Evolutionary conservation across 179 eudicot genomes (phyloP), one percentile per base, ranked within the genome.

Genomic region (Nepenthes alata): DNA sequence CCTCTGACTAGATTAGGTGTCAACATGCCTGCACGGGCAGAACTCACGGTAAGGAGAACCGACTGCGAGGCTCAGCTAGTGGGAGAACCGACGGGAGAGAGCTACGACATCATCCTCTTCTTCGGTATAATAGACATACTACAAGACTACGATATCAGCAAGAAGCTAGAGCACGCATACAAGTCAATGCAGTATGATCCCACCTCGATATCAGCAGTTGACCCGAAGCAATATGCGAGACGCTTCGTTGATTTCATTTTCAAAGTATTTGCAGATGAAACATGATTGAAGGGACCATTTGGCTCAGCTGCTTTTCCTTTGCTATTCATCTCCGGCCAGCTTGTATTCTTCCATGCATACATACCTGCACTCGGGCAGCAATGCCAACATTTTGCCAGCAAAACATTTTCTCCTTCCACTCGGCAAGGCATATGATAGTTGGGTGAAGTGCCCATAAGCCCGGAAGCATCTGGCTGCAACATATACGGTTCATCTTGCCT

Each of bases 151-250:
- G 96, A 89, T 50, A 84, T 89, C 68, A 89, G 90, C 77, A 89
- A 89, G 77, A 89, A 84, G 77, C 83, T 89, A 7, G 96, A 89
- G 70, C 94, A 89, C 62, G 96, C 96, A 7, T 89, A 89, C 73
- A 89, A 89, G 72, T 78, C 96, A 25, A 69, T 86, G 69, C 96
- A 89, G 47, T 75, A 75, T 37, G 96, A 89, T 62, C 80, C 96
- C 15, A 82, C 85, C 63, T 89, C 95, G 16, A 89, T 89, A 39
- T 89, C 96, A 16, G 88, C 95, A 8, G 95, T 89, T 48, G 96
- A 89, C 60, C 96, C 96, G 11, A 86, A 71, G 61, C 86, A 75
- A 39, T 89, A 86, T 62, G 82, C 96, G 0, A 84, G 59, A 74
- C 84, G 96, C 44, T 89, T 89, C 59, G 75, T 88, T 55, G 95